phyloP scores from a whole-genome alignment of 805 yeast genomes.

The Grigorovia transvaalensis region DNA sequence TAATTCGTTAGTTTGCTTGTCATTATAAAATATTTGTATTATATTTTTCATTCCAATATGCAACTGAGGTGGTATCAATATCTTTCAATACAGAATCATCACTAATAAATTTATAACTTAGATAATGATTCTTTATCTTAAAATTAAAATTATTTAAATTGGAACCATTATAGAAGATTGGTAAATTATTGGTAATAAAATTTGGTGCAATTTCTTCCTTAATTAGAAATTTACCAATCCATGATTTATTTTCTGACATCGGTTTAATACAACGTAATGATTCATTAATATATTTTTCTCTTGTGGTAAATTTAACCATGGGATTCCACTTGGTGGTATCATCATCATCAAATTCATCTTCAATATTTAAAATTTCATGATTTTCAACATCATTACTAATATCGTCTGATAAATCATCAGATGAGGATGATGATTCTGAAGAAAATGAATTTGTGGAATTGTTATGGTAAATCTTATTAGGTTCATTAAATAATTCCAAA shows the following conservation, averaged over 20 bases:
- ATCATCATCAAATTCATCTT: slow-evolving; percentile 4
- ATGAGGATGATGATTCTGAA: neutral
- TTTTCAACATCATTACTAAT: neutral
- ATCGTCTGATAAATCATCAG: neutral
- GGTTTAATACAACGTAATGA: slow-evolving; percentile 49
- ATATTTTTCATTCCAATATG: slow-evolving; percentile 4
- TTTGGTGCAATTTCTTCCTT: slow-evolving; percentile 20
- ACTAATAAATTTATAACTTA: slow-evolving; percentile 20
- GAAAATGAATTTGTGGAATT: too few species aligned
- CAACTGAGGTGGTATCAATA: slow-evolving; percentile 6
- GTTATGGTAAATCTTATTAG: too few species aligned
- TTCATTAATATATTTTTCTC: slow-evolving; percentile 38
- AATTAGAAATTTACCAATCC: slow-evolving; percentile 41
- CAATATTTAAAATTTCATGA: neutral
- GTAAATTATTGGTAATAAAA: slow-evolving; percentile 18
- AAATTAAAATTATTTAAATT: neutral
- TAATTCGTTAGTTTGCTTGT: too few species aligned
- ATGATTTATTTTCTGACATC: slow-evolving; percentile 39
- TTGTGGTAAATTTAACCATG: slow-evolving; percentile 26
- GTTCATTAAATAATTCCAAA: neutral
- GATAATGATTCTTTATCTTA: slow-evolving; percentile 16
- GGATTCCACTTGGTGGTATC: slow-evolving; percentile 40
- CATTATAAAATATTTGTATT: neutral
- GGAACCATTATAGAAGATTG: slow-evolving; percentile 8
- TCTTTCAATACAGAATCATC: slow-evolving; percentile 22